Evolutionary conservation across 2,329 filamentous ascomycete genomes (phyloP).

Genomic region (Aspergillus hiratsukae): DNA sequence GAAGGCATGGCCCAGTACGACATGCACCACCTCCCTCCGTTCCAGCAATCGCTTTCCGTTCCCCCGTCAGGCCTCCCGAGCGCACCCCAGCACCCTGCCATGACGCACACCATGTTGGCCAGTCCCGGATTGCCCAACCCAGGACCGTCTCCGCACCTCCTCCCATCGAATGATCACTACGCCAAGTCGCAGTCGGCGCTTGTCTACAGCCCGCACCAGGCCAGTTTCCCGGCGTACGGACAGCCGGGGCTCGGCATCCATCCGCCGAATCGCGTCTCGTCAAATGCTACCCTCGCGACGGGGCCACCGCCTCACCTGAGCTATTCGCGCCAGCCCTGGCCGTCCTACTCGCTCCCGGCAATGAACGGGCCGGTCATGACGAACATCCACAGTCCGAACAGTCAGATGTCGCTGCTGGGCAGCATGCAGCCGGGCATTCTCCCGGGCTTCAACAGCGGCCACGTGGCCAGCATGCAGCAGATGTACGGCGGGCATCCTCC

Average conservation of each 20-base stretch:
- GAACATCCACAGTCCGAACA: constrained; percentile 69
- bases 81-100: constrained; percentile 41
- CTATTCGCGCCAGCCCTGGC: constrained; percentile 42
- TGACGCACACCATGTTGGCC: constrained; percentile 44
- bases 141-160: constrained; percentile 49
- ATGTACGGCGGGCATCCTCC: constrained; percentile 57
- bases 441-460: constrained; percentile 57
- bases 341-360: constrained; percentile 56
- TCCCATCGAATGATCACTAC: constrained; percentile 55
- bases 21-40: constrained; percentile 58
- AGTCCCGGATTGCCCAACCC: constrained; percentile 35
- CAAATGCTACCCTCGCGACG: constrained; percentile 9
- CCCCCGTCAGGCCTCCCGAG: constrained; percentile 43
- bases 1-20: constrained; percentile 67
- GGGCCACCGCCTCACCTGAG: constrained; percentile 30
- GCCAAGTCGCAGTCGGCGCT: constrained; percentile 51
- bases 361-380: constrained; percentile 68
- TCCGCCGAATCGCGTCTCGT: constrained; percentile 47
- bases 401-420: constrained; percentile 67
- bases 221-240: constrained; percentile 34
- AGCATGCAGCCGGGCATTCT: constrained; percentile 54
- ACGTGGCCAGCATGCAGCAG: constrained; percentile 52
- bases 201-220: constrained; percentile 46
- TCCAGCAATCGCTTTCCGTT: constrained; percentile 56
- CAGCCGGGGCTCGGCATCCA: constrained; percentile 39